Evolutionary conservation across 1,284 basidiomycete species (phyloP).

Genomic region (Dichomitus squalens): DNA sequence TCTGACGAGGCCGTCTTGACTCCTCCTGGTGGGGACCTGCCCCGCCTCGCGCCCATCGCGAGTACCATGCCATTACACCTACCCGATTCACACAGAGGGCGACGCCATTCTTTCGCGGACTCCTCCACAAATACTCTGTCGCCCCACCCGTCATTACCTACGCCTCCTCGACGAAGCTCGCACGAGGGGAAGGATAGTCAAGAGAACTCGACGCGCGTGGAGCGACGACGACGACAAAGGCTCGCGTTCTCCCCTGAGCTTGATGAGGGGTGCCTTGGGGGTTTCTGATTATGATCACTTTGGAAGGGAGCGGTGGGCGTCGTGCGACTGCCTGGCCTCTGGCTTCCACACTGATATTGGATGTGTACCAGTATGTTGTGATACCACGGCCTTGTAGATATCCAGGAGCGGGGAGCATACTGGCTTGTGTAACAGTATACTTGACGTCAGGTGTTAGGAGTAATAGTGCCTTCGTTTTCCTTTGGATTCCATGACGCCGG

Average conservation of each 20-base stretch:
- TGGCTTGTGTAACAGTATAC: background rate
- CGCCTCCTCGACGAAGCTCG: background rate
- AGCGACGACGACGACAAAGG: background rate
- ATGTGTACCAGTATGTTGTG: background rate
- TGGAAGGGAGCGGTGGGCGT: too few relatives aligned
- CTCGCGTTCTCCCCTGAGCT: slow-evolving; percentile 16
- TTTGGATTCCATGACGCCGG: background rate
- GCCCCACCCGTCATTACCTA: slow-evolving; percentile 7
- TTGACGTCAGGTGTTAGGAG: background rate
- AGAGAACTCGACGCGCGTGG: slow-evolving; percentile 14
- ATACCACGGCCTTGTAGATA: slow-evolving; percentile 15
- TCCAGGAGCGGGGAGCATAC: slow-evolving; percentile 1
- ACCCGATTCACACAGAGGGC: background rate
- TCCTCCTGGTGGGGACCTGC: slow-evolving; percentile 30
- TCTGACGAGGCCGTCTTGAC: slow-evolving; percentile 42
- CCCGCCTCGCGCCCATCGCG: slow-evolving; percentile 9
- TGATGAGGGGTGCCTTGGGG: slow-evolving; percentile 25
- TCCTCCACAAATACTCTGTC: slow-evolving; percentile 9
- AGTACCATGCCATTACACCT: slow-evolving; percentile 22
- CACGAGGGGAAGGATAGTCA: slow-evolving; percentile 9
- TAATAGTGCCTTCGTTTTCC: background rate
- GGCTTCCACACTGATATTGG: background rate
- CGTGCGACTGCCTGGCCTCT: slow-evolving; percentile 19
- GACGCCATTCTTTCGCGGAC: background rate
- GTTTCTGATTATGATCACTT: background rate